A percentile compares a stretch with the other conserved stretches of the same genome.
Conservation (phyloP, 352 stramenopile genomes). For the Globisporangium recalcitrans region DNA sequence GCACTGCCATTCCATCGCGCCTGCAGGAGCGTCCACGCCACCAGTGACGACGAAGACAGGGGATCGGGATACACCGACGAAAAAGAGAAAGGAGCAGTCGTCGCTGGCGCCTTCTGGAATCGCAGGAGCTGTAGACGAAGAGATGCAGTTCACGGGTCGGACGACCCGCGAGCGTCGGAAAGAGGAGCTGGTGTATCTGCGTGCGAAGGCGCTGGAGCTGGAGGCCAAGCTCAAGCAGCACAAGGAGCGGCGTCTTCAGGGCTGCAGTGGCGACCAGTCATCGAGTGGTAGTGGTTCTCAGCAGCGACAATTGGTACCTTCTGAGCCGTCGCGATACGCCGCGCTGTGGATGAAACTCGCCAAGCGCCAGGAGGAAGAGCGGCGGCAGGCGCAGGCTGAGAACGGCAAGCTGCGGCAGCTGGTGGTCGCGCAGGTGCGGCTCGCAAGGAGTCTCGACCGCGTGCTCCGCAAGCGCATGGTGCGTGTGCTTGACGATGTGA, state of each 20-base stretch:
- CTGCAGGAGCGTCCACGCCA: not conserved
- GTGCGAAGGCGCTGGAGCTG: conserved; percentile 23
- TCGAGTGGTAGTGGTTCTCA: not conserved
- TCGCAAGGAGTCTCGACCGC: conserved; percentile 15
- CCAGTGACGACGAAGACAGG: not conserved
- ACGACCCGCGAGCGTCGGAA: conserved; percentile 21
- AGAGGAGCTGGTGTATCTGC: conserved; percentile 28
- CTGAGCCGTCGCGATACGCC: conserved; percentile 10
- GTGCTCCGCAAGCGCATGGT: conserved; percentile 19
- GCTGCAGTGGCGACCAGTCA: too few relatives aligned
- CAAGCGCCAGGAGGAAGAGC: conserved; percentile 17
- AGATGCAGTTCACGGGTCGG: conserved; percentile 13
- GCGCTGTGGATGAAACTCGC: conserved; percentile 17
- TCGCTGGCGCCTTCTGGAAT: not conserved
- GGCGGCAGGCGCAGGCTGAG: conserved; percentile 3
- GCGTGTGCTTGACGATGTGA: not conserved
- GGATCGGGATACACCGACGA: not conserved
- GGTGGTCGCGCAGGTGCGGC: conserved; percentile 10
- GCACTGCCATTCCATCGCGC: not conserved
- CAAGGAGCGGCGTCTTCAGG: conserved; percentile 2
- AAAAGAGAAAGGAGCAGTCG: not conserved
- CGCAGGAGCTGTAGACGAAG: not conserved
- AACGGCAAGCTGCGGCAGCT: conserved; percentile 16
- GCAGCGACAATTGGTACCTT: conserved; percentile 2
- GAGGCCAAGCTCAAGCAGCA: conserved; percentile 23